phyloP scores from a whole-genome alignment of 2,329 filamentous ascomycete species.

The Diaporthe sp. region DNA sequence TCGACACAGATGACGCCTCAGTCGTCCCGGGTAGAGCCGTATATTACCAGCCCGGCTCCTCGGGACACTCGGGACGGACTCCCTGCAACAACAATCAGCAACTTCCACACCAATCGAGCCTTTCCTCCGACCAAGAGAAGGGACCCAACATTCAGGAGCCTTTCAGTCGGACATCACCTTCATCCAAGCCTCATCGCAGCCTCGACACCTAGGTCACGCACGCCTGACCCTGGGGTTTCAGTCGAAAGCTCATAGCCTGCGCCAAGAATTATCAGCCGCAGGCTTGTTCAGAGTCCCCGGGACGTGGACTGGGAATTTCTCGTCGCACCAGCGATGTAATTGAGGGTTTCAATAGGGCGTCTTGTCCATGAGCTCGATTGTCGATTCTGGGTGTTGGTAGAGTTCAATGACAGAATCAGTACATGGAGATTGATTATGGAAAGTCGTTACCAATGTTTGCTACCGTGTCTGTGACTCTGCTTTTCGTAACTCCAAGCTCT shows the following conservation, averaged over 20 bases:
- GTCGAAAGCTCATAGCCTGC: neutral
- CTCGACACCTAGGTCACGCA: neutral
- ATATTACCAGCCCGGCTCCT: neutral
- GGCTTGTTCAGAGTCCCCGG: neutral
- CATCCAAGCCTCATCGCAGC: neutral
- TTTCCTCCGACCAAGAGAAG: neutral
- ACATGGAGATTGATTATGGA: neutral
- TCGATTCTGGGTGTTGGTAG: too few relatives aligned
- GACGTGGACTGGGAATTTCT: neutral
- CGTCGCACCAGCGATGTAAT: too few relatives aligned
- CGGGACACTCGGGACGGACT: neutral
- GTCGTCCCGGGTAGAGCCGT: neutral
- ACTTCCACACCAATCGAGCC: neutral
- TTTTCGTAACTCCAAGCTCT: too few relatives aligned
- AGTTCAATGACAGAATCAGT: neutral
- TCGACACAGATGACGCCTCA: neutral
- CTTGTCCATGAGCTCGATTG: neutral
- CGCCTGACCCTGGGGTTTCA: neutral
- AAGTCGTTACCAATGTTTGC: too few relatives aligned
- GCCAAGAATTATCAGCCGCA: neutral
- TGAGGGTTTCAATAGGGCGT: rapidly evolving
- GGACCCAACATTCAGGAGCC: neutral
- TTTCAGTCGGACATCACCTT: too few relatives aligned
- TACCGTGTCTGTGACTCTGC: too few relatives aligned
- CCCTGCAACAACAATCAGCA: neutral